These are phyloP conservation scores for Stereocaulon alpinum DNA, from an alignment of 495 filamentous ascomycete genomes.

Conservation along the genomic window DNA sequence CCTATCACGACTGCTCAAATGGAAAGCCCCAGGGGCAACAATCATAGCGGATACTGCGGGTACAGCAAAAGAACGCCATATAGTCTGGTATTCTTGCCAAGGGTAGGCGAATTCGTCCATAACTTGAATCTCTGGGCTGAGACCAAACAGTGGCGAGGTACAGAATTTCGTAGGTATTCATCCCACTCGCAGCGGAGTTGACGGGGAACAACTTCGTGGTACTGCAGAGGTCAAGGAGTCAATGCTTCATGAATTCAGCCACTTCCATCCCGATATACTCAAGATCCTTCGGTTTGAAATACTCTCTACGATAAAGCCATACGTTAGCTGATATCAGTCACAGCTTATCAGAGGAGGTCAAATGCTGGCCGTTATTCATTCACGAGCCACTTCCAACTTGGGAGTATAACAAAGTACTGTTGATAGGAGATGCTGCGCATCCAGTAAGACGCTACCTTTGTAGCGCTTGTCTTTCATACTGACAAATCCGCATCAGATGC, in stretches of 20 bases:
- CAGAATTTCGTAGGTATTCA: conserved; percentile 38
- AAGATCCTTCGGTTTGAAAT: conserved; percentile 18
- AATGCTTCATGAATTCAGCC: conserved; percentile 21
- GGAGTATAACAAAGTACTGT: conserved; percentile 31
- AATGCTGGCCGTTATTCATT: conserved; percentile 39
- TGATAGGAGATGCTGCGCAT: conserved; percentile 43
- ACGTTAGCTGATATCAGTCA: not conserved
- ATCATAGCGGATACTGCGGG: conserved; percentile 17
- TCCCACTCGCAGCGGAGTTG: conserved; percentile 21
- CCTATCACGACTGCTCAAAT: conserved; percentile 13
- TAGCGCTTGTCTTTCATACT: not conserved
- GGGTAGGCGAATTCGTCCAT: conserved; percentile 20
- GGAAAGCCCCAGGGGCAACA: conserved; percentile 16
- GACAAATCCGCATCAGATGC: conserved; percentile 27
- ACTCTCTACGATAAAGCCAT: not conserved
- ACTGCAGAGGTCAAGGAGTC: conserved; percentile 14
- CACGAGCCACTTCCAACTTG: conserved; percentile 30
- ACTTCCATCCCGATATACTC: conserved; percentile 19
- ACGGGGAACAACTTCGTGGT: conserved; percentile 13
- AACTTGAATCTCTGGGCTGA: not conserved
- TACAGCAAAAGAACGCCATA: conserved; percentile 18
- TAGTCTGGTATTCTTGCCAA: conserved; percentile 31
- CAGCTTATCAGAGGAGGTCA: conserved; percentile 33
- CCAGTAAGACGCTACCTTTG: conserved; percentile 12
- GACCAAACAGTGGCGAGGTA: conserved; percentile 25